Evolutionary conservation across 768 basidiomycete genomes (phyloP).

Genomic region (Amanita thiersii): DNA sequence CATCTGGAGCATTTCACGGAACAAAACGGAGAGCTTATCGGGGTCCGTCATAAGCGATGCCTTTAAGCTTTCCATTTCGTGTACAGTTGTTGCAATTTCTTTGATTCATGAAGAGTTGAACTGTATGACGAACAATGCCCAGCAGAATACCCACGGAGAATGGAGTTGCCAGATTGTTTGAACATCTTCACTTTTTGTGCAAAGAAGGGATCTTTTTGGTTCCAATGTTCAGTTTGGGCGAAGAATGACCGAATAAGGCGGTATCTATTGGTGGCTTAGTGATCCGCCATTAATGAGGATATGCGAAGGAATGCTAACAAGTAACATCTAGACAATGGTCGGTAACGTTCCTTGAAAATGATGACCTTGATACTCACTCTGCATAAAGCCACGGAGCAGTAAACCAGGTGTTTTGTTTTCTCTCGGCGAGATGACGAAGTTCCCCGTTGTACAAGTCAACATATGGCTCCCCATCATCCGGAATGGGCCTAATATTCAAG

Average conservation of each 20-base stretch:
- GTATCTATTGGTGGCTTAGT: constrained; percentile 44
- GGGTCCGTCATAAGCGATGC: constrained; percentile 34
- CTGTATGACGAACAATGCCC: neutral
- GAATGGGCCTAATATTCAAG: constrained; percentile 42
- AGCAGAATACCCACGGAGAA: constrained; percentile 51
- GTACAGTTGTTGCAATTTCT: constrained; percentile 73
- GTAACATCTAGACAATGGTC: constrained; percentile 47
- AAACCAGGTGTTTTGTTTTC: constrained; percentile 71
- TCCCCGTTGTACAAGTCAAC: constrained; percentile 72
- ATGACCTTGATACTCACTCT: constrained; percentile 50
- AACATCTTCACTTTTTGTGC: constrained; percentile 77
- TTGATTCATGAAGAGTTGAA: neutral
- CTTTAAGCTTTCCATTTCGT: constrained; percentile 50
- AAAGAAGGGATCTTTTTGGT: constrained; percentile 74
- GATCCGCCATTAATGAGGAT: neutral
- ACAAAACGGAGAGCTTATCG: constrained; percentile 53
- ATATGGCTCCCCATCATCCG: constrained; percentile 69
- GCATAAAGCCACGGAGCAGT: constrained; percentile 94
- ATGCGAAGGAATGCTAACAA: constrained; percentile 38
- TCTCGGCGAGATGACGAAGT: constrained; percentile 39
- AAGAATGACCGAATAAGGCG: constrained; percentile 74
- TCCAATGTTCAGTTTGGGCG: constrained; percentile 61
- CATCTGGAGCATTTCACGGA: constrained; percentile 85
- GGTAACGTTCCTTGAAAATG: neutral
- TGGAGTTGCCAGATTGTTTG: constrained; percentile 66